These are phyloP conservation scores for Corynespora cassiicola DNA, from an alignment of 2,329 filamentous ascomycete species.

Conservation along the genomic window DNA sequence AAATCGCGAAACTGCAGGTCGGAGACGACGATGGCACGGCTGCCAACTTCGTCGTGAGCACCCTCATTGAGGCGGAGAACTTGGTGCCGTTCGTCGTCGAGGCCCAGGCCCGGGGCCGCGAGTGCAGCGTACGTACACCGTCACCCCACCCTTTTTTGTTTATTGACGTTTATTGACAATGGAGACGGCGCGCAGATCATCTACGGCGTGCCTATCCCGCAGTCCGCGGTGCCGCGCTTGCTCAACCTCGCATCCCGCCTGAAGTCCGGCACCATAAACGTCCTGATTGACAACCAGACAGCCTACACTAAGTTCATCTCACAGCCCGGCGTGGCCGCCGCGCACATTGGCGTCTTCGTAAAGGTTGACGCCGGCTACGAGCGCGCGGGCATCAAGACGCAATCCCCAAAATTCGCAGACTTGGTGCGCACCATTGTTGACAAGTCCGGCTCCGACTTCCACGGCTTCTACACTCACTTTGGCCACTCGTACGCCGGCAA, in stretches of 20 bases:
- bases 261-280: slow-evolving; percentile 60
- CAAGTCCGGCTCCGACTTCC: slow-evolving; percentile 48
- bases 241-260: slow-evolving; percentile 62
- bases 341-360: slow-evolving; percentile 64
- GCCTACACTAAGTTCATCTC: slow-evolving; percentile 53
- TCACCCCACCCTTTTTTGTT: slow-evolving; percentile 1
- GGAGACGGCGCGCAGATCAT: slow-evolving; percentile 65
- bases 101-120: slow-evolving; percentile 60
- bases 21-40: slow-evolving; percentile 56
- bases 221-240: slow-evolving; percentile 67
- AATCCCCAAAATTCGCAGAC: slow-evolving; percentile 53
- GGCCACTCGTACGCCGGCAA: slow-evolving; percentile 71
- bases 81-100: slow-evolving; percentile 67
- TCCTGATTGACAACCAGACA: slow-evolving; percentile 73
- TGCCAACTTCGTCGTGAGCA: slow-evolving; percentile 73
- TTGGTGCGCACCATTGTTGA: slow-evolving; percentile 57
- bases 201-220: slow-evolving; percentile 74
- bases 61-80: slow-evolving; percentile 74
- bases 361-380: slow-evolving; percentile 78
- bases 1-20: slow-evolving; percentile 74
- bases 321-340: slow-evolving; percentile 23
- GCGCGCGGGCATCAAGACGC: slow-evolving; percentile 70
- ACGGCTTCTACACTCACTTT: slow-evolving; percentile 76
- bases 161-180: slow-evolving; percentile 3
- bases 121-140: slow-evolving; percentile 62